A percentile compares a stretch with the other conserved stretches of the same genome.
These are phyloP conservation scores for Rhodomyrtus psidioides DNA, from an alignment of 441 rosid species.

Conservation along the genomic window DNA sequence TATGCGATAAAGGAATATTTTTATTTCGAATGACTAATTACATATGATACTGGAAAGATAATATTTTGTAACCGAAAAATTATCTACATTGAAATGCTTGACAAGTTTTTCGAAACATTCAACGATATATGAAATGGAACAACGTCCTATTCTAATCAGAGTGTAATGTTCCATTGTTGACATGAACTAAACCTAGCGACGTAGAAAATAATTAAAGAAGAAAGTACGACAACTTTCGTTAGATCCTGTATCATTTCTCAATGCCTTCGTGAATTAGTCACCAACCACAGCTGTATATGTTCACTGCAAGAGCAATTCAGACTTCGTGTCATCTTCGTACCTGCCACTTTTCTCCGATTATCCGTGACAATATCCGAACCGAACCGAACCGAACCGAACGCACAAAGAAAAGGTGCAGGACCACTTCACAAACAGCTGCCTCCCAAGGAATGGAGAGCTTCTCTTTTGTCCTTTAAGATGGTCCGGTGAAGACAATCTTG, in stretches of 20 bases:
- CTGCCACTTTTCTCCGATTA: background rate
- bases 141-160: background rate
- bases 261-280: background rate
- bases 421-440: background rate
- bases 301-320: background rate
- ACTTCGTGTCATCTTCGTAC: background rate
- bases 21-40: no score
- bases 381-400: background rate
- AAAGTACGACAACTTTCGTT: background rate
- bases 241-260: background rate
- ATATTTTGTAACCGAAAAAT: background rate
- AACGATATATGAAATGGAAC: background rate
- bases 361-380: background rate
- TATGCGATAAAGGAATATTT: no score
- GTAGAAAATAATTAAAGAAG: background rate
- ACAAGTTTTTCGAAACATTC: background rate
- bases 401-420: background rate
- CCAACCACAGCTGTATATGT: background rate
- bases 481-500: background rate
- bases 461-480: background rate
- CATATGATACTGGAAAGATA: no score
- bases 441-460: background rate
- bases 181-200: background rate
- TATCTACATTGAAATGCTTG: background rate
- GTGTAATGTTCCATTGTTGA: background rate